A percentile compares a stretch with the other conserved stretches of the same genome.
Evolutionary conservation across 192 early-diverging fungal genomes (phyloP).

Genomic region (Podochytrium sp.): DNA sequence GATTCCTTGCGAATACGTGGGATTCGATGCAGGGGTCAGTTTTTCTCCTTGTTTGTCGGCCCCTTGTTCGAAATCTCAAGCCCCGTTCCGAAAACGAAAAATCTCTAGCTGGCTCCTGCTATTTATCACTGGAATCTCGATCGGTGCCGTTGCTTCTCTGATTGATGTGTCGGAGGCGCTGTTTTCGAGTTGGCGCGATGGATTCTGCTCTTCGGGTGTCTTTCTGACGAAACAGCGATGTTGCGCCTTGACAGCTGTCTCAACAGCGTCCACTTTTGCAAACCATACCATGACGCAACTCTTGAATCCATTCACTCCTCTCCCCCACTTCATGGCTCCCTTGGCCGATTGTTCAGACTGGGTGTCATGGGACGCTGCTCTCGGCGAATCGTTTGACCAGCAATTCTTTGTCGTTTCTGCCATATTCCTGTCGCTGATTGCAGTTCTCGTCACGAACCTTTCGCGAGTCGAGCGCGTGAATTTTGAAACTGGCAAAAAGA

Average conservation of each 20-base stretch:
- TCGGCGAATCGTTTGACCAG: neutral
- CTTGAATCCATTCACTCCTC: neutral
- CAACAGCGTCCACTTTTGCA: neutral
- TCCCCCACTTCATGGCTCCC: neutral
- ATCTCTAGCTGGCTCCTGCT: constrained; percentile 3
- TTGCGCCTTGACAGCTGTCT: neutral
- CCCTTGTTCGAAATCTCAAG: too few species aligned
- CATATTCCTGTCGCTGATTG: neutral
- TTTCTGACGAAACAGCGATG: neutral
- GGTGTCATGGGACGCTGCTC: neutral
- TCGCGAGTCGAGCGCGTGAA: neutral
- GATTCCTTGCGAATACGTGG: neutral
- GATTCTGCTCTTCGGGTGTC: constrained; percentile 13
- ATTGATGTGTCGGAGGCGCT: constrained; percentile 9
- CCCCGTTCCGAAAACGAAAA: too few species aligned
- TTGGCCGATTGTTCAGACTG: neutral
- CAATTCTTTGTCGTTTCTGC: neutral
- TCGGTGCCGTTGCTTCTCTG: neutral
- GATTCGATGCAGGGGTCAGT: neutral
- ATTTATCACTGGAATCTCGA: constrained; percentile 16
- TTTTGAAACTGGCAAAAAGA: neutral
- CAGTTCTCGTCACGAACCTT: neutral
- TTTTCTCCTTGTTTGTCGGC: too few species aligned
- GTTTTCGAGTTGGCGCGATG: constrained; percentile 24
- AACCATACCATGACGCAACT: neutral